phyloP scores from a whole-genome alignment of 805 yeast genomes.

The Kazachstania viticola region DNA sequence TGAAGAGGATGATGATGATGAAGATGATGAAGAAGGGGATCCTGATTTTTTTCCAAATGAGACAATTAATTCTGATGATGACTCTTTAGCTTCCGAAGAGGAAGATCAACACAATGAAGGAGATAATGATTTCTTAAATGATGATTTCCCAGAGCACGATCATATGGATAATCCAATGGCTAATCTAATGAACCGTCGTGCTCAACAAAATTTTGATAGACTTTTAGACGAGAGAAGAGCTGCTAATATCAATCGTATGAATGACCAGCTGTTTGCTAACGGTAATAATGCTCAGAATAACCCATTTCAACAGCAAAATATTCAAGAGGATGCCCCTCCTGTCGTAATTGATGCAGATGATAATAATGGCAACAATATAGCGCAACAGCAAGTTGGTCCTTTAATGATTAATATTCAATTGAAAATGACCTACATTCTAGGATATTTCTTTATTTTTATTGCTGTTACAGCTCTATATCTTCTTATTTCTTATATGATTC shows the following conservation, averaged over 20 bases:
- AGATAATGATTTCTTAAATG: neutral
- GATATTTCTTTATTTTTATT: constrained; percentile 21
- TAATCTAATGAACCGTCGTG: constrained; percentile 12
- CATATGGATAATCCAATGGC: constrained; percentile 11
- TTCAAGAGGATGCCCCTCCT: no score
- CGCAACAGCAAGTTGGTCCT: constrained; percentile 17
- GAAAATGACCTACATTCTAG: constrained; percentile 12
- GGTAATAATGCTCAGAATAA: neutral
- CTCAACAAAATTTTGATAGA: constrained; percentile 17
- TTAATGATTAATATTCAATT: constrained; percentile 18
- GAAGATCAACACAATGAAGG: constrained; percentile 1
- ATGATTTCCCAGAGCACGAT: neutral
- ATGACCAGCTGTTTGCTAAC: neutral
- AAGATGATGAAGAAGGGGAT: constrained; percentile 10
- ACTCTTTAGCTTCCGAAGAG: constrained; percentile 6
- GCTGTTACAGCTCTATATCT: constrained; percentile 27
- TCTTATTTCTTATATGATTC: constrained; percentile 34
- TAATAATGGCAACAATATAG: constrained; percentile 3
- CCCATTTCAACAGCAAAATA: constrained; percentile 1
- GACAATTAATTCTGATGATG: constrained; percentile 7
- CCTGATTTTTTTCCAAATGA: constrained; percentile 6
- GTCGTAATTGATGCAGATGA: constrained; percentile 3
- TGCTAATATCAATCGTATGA: constrained; percentile 2
- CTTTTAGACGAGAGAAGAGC: constrained; percentile 9
- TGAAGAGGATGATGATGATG: constrained; percentile 13